Conservation (phyloP, 345 rosid species). For the Eucalyptus rudis region DNA sequence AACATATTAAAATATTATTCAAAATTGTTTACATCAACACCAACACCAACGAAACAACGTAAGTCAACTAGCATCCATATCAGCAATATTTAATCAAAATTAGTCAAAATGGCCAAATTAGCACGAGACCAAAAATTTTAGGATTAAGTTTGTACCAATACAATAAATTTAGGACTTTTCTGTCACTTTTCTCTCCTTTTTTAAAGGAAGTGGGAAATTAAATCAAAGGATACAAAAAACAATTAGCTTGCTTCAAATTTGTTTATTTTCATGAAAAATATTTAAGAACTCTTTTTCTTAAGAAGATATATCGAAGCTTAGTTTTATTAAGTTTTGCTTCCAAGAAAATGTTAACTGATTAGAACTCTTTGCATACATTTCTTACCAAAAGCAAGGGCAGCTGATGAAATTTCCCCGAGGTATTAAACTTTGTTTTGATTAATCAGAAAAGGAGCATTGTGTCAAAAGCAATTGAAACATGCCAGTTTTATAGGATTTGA, state of each 20-base stretch:
- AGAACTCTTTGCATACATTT: background rate
- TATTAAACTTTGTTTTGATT: background rate
- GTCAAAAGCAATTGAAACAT: background rate
- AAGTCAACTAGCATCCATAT: no score
- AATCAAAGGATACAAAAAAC: background rate
- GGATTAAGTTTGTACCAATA: no score
- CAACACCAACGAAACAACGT: accelerated
- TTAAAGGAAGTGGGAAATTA: background rate
- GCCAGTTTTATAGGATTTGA: background rate
- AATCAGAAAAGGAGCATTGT: background rate
- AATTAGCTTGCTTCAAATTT: background rate
- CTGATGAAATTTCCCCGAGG: background rate
- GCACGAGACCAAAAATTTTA: no score
- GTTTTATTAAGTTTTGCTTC: background rate
- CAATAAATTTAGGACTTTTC: no score
- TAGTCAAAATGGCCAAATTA: no score
- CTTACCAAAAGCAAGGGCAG: background rate
- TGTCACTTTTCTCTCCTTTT: background rate
- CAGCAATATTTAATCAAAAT: no score
- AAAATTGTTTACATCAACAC: accelerated
- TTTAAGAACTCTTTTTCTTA: background rate
- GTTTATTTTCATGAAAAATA: background rate
- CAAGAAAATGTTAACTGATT: background rate
- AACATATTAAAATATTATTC: no score
- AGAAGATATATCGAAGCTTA: background rate